Conservation (phyloP, 306 rosid species). For the Leucaena leucocephala region DNA sequence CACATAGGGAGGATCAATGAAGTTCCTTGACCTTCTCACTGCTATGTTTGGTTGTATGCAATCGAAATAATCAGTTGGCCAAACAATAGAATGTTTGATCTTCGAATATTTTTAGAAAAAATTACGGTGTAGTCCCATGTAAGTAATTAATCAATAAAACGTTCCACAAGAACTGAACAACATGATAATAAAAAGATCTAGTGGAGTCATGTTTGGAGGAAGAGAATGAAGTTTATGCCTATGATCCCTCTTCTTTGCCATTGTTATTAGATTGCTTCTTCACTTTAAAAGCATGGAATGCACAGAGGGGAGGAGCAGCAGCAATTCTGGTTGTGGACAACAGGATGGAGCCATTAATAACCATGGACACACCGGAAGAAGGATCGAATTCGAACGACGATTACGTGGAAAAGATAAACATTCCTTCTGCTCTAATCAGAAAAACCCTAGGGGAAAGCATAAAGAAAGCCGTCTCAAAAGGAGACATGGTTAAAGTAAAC, state of each 20-base stretch:
- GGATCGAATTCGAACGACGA: conserved; percentile 64
- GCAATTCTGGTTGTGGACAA: conserved; percentile 95
- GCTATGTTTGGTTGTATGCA: neutral
- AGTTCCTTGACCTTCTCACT: neutral
- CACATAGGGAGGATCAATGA: neutral
- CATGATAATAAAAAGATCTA: too few species aligned
- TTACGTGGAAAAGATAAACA: conserved; percentile 70
- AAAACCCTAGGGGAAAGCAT: conserved; percentile 79
- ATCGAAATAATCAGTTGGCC: neutral
- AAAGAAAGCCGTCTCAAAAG: conserved; percentile 63
- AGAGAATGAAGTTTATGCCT: neutral
- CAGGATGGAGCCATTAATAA: conserved; percentile 69
- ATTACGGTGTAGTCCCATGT: too few species aligned
- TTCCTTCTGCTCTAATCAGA: conserved; percentile 89
- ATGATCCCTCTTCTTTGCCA: conserved; percentile 18
- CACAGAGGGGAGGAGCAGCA: conserved; percentile 94
- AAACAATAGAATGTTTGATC: neutral
- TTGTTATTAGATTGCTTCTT: conserved; percentile 77
- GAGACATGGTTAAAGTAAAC: conserved; percentile 74
- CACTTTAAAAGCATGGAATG: conserved; percentile 97
- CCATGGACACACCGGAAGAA: conserved; percentile 96
- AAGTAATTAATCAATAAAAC: too few species aligned
- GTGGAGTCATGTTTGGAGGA: too few species aligned
- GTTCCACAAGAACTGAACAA: too few species aligned
- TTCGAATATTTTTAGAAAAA: neutral